phyloP scores from a whole-genome alignment of 1,284 basidiomycete species.

The Irpex lacteus region DNA sequence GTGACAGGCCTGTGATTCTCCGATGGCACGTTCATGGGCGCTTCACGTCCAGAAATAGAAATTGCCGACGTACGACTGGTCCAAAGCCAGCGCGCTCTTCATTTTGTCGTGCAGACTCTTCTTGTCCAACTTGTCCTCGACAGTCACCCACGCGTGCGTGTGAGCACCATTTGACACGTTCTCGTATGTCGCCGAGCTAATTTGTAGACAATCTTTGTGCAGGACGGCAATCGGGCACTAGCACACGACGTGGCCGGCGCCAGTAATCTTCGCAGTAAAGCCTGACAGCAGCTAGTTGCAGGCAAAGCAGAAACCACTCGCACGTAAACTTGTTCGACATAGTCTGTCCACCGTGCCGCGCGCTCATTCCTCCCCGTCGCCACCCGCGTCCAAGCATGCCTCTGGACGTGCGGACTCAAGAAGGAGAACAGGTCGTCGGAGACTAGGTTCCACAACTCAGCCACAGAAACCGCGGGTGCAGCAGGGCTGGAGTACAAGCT shows the following conservation, averaged over 20 bases:
- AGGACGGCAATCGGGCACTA: neutral
- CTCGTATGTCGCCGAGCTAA: neutral
- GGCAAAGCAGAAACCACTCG: neutral
- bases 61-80: neutral
- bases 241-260: neutral
- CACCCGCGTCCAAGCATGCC: constrained; percentile 38
- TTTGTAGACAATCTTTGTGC: neutral
- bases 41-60: neutral
- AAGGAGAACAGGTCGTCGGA: constrained; percentile 19
- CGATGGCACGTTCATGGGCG: neutral
- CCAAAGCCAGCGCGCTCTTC: neutral
- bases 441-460: constrained; percentile 20
- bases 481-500: constrained; percentile 80
- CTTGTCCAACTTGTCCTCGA: neutral
- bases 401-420: constrained; percentile 26
- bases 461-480: constrained; percentile 27
- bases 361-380: constrained; percentile 74
- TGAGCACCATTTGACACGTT: neutral
- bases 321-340: neutral
- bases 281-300: neutral
- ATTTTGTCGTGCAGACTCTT: neutral
- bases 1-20: neutral
- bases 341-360: constrained; percentile 61
- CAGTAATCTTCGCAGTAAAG: neutral
- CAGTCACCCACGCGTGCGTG: neutral